Evolutionary conservation across 352 stramenopile genomes (phyloP).

Genomic region (Phytophthora litchii): DNA sequence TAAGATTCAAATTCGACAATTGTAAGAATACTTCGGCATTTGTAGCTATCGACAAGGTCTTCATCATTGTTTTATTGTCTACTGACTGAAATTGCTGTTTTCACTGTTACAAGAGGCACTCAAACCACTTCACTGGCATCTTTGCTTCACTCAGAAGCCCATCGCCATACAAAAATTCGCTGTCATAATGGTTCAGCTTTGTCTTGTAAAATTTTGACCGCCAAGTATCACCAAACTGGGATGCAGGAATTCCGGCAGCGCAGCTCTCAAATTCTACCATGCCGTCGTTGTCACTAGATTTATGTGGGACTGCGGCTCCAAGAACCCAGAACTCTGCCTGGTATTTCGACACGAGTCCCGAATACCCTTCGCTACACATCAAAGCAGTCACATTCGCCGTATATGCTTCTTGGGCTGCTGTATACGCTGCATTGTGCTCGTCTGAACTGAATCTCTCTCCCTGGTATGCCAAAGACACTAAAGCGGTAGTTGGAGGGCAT

Average conservation of each 20-base stretch:
- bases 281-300: constrained; percentile 22
- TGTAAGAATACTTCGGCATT: too few species aligned
- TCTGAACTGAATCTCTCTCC: constrained; percentile 11
- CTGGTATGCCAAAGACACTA: constrained; percentile 30
- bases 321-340: constrained; percentile 14
- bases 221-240: constrained; percentile 9
- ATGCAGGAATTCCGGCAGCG: constrained; percentile 2
- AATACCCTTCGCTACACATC: constrained; percentile 32
- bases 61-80: too few species aligned
- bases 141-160: too few species aligned
- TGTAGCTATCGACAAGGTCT: too few species aligned
- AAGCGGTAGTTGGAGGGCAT: too few species aligned
- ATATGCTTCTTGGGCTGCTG: constrained; percentile 22
- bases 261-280: too few species aligned
- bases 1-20: too few species aligned
- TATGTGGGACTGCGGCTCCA: constrained; percentile 20
- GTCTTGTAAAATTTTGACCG: constrained; percentile 10
- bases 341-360: constrained; percentile 29
- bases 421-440: constrained; percentile 16
- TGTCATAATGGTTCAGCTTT: constrained; percentile 53
- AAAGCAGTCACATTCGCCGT: constrained; percentile 17
- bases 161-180: too few species aligned
- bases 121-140: constrained; percentile 69
- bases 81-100: constrained; percentile 5
- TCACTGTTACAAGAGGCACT: constrained; percentile 55